These are phyloP conservation scores for Terfezia claveryi DNA, from an alignment of 495 filamentous ascomycete genomes.

Conservation along the genomic window DNA sequence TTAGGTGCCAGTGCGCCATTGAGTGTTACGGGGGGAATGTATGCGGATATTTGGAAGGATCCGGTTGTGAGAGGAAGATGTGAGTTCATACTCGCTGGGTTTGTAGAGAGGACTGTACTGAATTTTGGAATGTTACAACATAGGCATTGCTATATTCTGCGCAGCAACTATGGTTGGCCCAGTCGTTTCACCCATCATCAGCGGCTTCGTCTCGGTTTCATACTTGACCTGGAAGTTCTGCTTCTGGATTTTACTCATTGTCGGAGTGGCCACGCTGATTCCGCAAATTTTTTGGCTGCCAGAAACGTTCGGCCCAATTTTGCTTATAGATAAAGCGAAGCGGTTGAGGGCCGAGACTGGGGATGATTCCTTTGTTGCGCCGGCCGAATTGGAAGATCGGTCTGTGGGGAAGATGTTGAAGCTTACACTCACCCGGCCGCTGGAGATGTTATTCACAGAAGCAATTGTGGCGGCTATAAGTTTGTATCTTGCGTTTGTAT, in stretches of 20 bases:
- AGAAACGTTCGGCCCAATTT: conserved; percentile 39
- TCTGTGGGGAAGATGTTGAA: conserved; percentile 20
- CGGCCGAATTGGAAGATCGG: conserved; percentile 24
- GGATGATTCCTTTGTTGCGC: conserved; percentile 20
- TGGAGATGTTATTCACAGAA: conserved; percentile 35
- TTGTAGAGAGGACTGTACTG: no score
- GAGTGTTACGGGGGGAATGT: conserved; percentile 26
- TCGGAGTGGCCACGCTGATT: conserved; percentile 22
- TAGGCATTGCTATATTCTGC: conserved; percentile 20
- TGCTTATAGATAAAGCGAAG: conserved; percentile 33
- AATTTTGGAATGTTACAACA: neutral
- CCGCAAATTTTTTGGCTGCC: conserved; percentile 18
- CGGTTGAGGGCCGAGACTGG: conserved; percentile 27
- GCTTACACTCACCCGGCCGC: conserved; percentile 25
- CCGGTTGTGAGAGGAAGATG: conserved; percentile 30
- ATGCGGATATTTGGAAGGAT: conserved; percentile 32
- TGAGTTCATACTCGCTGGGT: conserved; percentile 24
- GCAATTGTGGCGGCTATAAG: conserved; percentile 42
- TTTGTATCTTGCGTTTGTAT: conserved; percentile 44
- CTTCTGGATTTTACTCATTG: conserved; percentile 32
- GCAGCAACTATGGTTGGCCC: conserved; percentile 38
- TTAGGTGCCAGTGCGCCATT: conserved; percentile 30
- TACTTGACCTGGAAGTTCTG: conserved; percentile 28
- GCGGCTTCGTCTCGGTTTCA: conserved; percentile 21
- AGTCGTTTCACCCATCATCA: conserved; percentile 43